Percentiles rank a stretch among this genome's conserved stretches.
Evolutionary conservation across 768 basidiomycete genomes (phyloP).

Genomic region (Lentinula detonsa): DNA sequence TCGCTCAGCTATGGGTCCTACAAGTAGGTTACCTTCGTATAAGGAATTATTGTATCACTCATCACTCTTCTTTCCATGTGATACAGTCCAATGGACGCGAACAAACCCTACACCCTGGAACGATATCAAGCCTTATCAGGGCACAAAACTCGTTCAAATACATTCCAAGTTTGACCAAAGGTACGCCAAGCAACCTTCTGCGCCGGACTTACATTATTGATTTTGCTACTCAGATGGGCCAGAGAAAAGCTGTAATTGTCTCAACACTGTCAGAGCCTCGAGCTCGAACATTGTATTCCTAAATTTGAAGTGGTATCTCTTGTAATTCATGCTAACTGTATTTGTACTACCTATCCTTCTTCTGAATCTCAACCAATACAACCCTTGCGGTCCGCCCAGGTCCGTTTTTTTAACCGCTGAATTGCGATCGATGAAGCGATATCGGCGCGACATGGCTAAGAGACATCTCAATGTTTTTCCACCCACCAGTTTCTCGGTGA

Average conservation of each 20-base stretch:
- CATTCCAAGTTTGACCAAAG: constrained; percentile 73
- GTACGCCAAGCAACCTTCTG: constrained; percentile 31
- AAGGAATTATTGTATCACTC: background rate
- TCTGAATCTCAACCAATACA: background rate
- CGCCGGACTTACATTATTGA: constrained; percentile 5
- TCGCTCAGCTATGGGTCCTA: constrained; percentile 32
- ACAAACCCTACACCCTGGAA: constrained; percentile 91
- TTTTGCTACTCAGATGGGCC: constrained; percentile 49
- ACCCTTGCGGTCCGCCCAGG: background rate
- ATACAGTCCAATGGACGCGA: constrained; percentile 52
- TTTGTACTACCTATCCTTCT: background rate
- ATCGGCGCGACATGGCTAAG: background rate
- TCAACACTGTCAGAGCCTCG: too few species aligned
- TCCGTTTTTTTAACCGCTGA: background rate
- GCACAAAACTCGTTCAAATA: constrained; percentile 62
- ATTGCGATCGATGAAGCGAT: background rate
- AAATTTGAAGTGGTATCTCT: background rate
- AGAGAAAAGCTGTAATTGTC: constrained; percentile 58
- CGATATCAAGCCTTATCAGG: constrained; percentile 67
- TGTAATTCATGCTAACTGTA: background rate
- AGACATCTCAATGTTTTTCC: background rate
- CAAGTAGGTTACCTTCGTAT: constrained; percentile 14
- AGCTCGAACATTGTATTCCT: background rate
- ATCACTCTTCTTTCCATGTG: background rate
- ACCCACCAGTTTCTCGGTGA: background rate